Evolutionary conservation across 2,329 filamentous ascomycete species (phyloP).

Genomic region (Aspergillus pseudonomiae): DNA sequence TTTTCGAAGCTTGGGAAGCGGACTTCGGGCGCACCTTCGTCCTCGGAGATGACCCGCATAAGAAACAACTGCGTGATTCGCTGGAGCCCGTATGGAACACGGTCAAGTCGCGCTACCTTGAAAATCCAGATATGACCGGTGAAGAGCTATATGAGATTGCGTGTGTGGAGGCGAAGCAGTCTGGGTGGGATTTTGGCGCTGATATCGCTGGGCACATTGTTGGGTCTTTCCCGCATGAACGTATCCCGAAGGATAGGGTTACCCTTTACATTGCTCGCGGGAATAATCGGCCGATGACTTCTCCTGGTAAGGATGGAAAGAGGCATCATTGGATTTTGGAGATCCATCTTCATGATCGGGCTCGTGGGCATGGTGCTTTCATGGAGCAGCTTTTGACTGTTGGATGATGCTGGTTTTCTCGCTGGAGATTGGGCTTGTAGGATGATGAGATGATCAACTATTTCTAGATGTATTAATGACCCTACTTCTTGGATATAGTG

Average conservation of each 20-base stretch:
- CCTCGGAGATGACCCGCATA: slow-evolving; percentile 51
- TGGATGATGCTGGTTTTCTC: slow-evolving; percentile 10
- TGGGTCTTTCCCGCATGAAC: slow-evolving; percentile 55
- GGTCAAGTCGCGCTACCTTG: slow-evolving; percentile 46
- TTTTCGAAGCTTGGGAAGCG: slow-evolving; percentile 58
- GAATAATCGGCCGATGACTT: slow-evolving; percentile 47
- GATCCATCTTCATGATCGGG: slow-evolving; percentile 50
- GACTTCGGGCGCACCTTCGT: slow-evolving; percentile 59
- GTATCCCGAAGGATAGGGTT: slow-evolving; percentile 53
- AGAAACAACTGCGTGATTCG: slow-evolving; percentile 49
- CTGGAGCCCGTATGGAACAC: slow-evolving; percentile 52
- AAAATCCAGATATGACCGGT: slow-evolving; percentile 52
- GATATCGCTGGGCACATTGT: slow-evolving; percentile 54
- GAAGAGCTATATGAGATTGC: slow-evolving; percentile 52
- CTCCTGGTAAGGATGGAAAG: slow-evolving; percentile 44
- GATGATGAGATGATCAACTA: background rate
- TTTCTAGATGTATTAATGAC: background rate
- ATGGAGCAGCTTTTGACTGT: slow-evolving; percentile 42
- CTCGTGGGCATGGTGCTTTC: slow-evolving; percentile 47
- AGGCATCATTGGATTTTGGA: slow-evolving; percentile 56
- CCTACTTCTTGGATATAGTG: background rate
- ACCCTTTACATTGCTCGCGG: slow-evolving; percentile 51
- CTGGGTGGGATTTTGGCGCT: slow-evolving; percentile 51
- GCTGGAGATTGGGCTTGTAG: background rate
- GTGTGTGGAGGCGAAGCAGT: slow-evolving; percentile 38